These are phyloP conservation scores for Ophiorrhiza pumila DNA, from an alignment of 257 asterid genomes.

Conservation along the genomic window DNA sequence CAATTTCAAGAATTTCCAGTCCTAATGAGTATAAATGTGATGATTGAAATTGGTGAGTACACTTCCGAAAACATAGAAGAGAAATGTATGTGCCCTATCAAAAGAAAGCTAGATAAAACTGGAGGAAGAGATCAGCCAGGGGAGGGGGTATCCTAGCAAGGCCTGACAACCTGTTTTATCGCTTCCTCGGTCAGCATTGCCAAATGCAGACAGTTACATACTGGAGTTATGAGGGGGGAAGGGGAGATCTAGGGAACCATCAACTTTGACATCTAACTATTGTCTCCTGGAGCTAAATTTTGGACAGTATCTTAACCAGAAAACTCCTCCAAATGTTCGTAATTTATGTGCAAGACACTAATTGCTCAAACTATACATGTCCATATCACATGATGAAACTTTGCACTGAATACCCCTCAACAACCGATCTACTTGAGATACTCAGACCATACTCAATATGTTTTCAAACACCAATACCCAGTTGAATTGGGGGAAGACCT, in stretches of 20 bases:
- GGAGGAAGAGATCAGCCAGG: neutral
- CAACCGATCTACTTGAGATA: neutral
- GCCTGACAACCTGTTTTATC: neutral
- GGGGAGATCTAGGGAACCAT: neutral
- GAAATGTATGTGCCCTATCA: neutral
- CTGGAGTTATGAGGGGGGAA: neutral
- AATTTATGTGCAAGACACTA: neutral
- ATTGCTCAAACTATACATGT: neutral
- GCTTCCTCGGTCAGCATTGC: neutral
- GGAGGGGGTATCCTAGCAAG: neutral
- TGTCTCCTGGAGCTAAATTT: too few species aligned
- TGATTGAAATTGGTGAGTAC: neutral
- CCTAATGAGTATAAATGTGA: neutral
- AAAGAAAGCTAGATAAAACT: neutral
- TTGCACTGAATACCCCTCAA: neutral
- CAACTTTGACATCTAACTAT: neutral
- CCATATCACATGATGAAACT: neutral
- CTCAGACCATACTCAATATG: neutral
- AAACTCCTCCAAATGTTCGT: neutral
- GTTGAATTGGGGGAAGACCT: neutral
- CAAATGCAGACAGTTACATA: neutral
- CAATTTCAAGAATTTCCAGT: neutral
- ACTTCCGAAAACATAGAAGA: neutral
- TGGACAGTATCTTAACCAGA: neutral
- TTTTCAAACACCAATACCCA: neutral